Evolutionary conservation across 768 basidiomycete genomes (phyloP), one percentile per base, ranked within the genome.

Genomic region (Amanita brunnescens): DNA sequence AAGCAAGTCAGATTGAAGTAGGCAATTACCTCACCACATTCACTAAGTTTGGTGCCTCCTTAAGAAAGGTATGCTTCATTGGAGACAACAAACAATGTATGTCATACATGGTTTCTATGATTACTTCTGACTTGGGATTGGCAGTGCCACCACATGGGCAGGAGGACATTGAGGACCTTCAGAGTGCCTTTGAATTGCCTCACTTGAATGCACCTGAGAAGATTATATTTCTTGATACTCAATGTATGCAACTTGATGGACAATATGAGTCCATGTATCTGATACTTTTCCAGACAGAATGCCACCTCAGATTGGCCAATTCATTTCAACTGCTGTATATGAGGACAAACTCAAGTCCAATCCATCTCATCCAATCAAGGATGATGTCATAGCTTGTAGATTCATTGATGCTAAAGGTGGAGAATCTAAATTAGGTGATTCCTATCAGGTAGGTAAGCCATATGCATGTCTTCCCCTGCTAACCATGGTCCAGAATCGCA

Each of bases 121-220:
- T 59, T 48, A 3, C 55, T 69, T 26, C 53, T 42, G 48, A 44
- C 42, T n/a, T n/a, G n/a, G n/a, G n/a, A 52, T 58, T 41, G 38
- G 30, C 49, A 91, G 90, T 91, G 58, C 86, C 90, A 57, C 89
- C 90, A 1, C 78, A 73, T 80, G 88, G 87, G 7, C 78, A 86
- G 56, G 86, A 87, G 56, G 75, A 84, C 38, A 68, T 84, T 35
- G 62, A 73, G 51, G 75, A 75, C 1, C 70, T 91, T 10, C 73
- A 84, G 54, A 89, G 87, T 58, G 77, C 91, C 8, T 91, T 91
- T 77, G 88, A 91, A 54, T 61, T 86, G n/a, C 43, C 65, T 0
- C 84, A 91, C 59, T 70, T 92, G 2, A 61, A 67, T 8, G 58
- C 68, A 21, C 6, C 33, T 26, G 23, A 48, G 24, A 54, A 67